phyloP scores from a whole-genome alignment of 768 basidiomycete genomes.

The Amyloporia xantha region DNA sequence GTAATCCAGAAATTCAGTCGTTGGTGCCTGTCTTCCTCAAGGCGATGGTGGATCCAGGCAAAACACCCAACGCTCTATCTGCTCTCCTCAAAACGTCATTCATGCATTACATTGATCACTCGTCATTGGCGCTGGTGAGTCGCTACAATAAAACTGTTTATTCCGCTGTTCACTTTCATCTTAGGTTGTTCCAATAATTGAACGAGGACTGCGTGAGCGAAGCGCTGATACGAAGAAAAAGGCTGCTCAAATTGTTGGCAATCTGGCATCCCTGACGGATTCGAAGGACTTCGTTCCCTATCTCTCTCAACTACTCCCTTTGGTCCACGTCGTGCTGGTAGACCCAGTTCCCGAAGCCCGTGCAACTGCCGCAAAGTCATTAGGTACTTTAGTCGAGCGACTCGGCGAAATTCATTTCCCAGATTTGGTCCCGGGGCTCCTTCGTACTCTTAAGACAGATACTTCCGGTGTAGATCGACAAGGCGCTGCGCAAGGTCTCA shows the following conservation, averaged over 20 bases:
- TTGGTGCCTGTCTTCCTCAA: conserved; percentile 87
- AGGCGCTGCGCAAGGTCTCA: conserved; percentile 95
- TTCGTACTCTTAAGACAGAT: conserved; percentile 86
- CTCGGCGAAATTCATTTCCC: conserved; percentile 94
- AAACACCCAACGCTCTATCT: conserved; percentile 80
- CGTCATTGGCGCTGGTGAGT: conserved; percentile 85
- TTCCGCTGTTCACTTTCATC: conserved; percentile 1
- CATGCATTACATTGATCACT: conserved; percentile 96
- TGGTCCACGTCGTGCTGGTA: conserved; percentile 87
- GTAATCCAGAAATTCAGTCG: conserved; percentile 92
- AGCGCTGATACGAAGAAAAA: conserved; percentile 93
- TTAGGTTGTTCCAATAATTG: conserved; percentile 90
- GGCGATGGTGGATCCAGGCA: conserved; percentile 91
- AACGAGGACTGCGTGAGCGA: conserved; percentile 86
- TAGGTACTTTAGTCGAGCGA: conserved; percentile 95
- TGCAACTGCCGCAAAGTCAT: conserved; percentile 93
- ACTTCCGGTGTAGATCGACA: conserved; percentile 95
- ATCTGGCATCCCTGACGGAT: conserved; percentile 84
- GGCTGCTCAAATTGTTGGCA: conserved; percentile 96
- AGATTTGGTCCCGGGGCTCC: conserved; percentile 83
- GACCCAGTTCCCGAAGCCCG: conserved; percentile 98
- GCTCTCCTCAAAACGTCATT: conserved; percentile 90
- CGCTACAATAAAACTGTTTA: too few species aligned
- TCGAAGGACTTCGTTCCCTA: conserved; percentile 94
- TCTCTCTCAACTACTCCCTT: conserved; percentile 77